Conservation (phyloP, 2,329 filamentous ascomycete genomes). For the Tolypocladium tropicale region DNA sequence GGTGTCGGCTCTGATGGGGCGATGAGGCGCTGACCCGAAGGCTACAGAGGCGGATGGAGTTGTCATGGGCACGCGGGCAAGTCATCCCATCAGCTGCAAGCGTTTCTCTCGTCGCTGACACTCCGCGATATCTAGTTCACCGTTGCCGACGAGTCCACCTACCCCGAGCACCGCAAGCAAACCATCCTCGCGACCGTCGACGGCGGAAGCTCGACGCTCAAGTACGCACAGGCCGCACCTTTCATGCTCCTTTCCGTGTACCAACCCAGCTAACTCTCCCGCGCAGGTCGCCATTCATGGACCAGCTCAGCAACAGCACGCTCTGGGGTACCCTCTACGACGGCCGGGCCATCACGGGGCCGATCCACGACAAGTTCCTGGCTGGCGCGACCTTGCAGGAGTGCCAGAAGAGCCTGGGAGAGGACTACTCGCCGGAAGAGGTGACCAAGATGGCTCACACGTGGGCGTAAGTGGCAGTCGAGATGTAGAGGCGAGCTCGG, state of each 20-base stretch:
- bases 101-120: neutral
- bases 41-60: conserved; percentile 29
- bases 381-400: conserved; percentile 30
- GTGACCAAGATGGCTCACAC: conserved; percentile 20
- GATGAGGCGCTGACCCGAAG: conserved; percentile 2
- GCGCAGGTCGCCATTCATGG: conserved; percentile 29
- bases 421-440: conserved; percentile 24
- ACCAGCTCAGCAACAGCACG: conserved; percentile 24
- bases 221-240: conserved; percentile 18
- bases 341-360: conserved; percentile 29
- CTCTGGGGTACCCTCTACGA: conserved; percentile 34
- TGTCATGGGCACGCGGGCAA: conserved; percentile 32
- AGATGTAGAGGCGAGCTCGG: neutral
- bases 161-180: conserved; percentile 28
- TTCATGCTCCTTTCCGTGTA: neutral
- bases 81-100: conserved; percentile 3
- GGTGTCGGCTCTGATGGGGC: neutral
- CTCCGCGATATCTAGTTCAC: conserved; percentile 24
- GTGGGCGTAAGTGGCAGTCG: conserved; percentile 23
- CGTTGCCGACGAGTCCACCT: conserved; percentile 30
- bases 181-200: conserved; percentile 29
- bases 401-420: conserved; percentile 26
- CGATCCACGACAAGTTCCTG: conserved; percentile 28
- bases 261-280: neutral
- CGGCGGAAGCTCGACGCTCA: conserved; percentile 33